Evolutionary conservation across 495 filamentous ascomycete genomes (phyloP), one percentile per base, ranked within the genome.

Genomic region (Podospora anserina): DNA sequence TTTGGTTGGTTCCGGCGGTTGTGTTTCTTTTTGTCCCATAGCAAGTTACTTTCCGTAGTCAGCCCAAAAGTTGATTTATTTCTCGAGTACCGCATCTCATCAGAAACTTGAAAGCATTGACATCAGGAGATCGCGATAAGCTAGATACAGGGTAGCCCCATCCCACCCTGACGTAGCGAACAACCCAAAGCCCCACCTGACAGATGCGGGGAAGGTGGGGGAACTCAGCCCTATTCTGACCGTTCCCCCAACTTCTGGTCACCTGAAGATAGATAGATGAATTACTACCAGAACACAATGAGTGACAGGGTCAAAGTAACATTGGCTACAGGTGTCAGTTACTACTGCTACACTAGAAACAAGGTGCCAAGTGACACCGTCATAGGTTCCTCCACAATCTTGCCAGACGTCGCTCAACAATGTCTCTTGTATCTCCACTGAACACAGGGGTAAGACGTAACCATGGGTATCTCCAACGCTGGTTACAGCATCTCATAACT

Each of bases 131-230:
- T 16, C 39, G 30, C 39, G 39, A 49, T 39, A 39, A 39, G 34
- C 34, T 39, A 23, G 23, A 23, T 23, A 23, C 23, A 23, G 23
- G 23, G 11, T 39, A 39, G 34, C 34, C 11, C 11, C 39, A 13
- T 11, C 39, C 39, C 39, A 49, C 11, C 13, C 39, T 18, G 39
- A 49, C 11, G 39, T 49, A 49, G 39, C 39, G 13, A 16, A 49
- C 39, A 49, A 49, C 39, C 39, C 39, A 13, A 49, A 49, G 13
- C 39, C 39, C 39, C 39, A 18, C 55, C 55, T 58, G 55, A 58
- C 55, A 58, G 18, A 20, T 58, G 55, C 19, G 55, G 55, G 55
- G 55, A 58, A 58, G 55, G 55, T 20, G 55, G 55, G 23, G 55
- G 9, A 20, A 4, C 23, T 58, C 55, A 58, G 55, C 55, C 55